phyloP scores from a whole-genome alignment of 2,329 filamentous ascomycete species.

The Paraphaeosphaeria minitans region DNA sequence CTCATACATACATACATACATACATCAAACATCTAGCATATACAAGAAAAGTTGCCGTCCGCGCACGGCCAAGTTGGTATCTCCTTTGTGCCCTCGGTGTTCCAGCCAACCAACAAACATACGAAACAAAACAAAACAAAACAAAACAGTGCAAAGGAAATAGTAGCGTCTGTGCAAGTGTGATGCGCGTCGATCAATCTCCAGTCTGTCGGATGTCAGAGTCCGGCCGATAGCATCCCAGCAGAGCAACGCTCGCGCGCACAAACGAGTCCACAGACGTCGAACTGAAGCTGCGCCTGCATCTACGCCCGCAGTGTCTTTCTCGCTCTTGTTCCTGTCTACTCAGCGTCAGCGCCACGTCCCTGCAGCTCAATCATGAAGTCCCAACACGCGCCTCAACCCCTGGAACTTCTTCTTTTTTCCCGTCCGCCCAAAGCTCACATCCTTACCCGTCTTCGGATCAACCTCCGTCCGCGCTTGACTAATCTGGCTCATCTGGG shows the following conservation, averaged over 20 bases:
- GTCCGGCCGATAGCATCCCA: constrained; percentile 17
- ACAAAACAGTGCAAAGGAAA: neutral
- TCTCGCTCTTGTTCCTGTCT: constrained; percentile 4
- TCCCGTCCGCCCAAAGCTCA: constrained; percentile 40
- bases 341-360: constrained; percentile 21
- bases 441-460: constrained; percentile 34
- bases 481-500: constrained; percentile 14
- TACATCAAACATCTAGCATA: neutral
- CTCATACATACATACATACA: neutral
- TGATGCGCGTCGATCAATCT: too few species aligned
- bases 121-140: too few species aligned
- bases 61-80: constrained; percentile 4
- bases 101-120: too few species aligned
- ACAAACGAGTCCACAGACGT: constrained; percentile 15
- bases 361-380: constrained; percentile 54
- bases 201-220: too few species aligned
- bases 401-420: constrained; percentile 71
- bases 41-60: neutral
- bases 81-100: constrained; percentile 2
- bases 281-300: neutral
- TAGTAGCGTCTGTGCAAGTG: neutral
- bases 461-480: constrained; percentile 40
- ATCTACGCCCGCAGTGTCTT: neutral
- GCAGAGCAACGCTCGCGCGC: constrained; percentile 15
- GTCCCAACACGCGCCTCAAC: constrained; percentile 68